Evolutionary conservation across 208 protist genomes (phyloP), one percentile per base, ranked within the genome.

Genomic region (Strigomonas galati): DNA sequence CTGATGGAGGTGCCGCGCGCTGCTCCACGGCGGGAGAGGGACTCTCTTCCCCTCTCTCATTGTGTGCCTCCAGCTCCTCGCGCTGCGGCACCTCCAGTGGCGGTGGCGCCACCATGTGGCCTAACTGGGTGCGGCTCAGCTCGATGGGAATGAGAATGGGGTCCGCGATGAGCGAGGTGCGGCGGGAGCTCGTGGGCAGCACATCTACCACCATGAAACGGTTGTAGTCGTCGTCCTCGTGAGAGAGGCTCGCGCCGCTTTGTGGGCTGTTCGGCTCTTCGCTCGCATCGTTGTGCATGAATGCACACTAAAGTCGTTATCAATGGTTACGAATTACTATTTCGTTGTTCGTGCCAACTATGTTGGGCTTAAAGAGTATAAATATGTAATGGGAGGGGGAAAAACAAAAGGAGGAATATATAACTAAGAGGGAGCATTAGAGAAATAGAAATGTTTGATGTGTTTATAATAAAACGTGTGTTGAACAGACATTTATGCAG

Each of bases 221-320:
- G 57, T 27, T 62, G 57, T 30, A 62, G 37, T 30, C 31, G 32
- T 62, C 30, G 19, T 62, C 57, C 37, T 46, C 57, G 15, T 17
- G 40, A 19, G 40, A 46, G 14, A 46, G 40, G 40, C 40, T 46
- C 1, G 40, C 40, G 14, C 40, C 40, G 19, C 40, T 46, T 1
- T 46, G 40, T 19, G 40, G 12, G 40, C 12, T 9, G 1, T n/a
- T 46, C 12, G 19, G 40, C 40, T 9, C 1, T 15, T 2, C 14
- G 15, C 2, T 15, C 1, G 3, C 15, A n/a, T 9, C 14, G 40
- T 19, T 46, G 6, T 46, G 40, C 40, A 46, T 46, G 32, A 37
- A 37, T n/a, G n/a, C n/a, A n/a, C n/a, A n/a, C n/a, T n/a, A n/a
- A n/a, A n/a, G n/a, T n/a, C n/a, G n/a, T n/a, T n/a, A n/a, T n/a